Conservation (phyloP, 441 rosid genomes). For the Gossypium davidsonii region DNA sequence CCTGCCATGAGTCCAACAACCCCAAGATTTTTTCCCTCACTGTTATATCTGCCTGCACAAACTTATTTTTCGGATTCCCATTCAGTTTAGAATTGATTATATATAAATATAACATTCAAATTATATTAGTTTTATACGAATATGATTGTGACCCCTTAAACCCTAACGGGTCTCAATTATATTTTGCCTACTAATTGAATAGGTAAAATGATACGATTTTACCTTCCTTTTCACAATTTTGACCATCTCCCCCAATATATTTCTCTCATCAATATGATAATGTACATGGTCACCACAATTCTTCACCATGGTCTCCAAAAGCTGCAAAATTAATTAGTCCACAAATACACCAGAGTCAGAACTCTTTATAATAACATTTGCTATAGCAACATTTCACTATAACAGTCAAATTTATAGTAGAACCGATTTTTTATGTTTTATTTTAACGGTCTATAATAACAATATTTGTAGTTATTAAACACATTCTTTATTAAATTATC, state of each 20-base stretch:
- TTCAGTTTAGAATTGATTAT: too few relatives aligned
- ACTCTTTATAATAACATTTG: too few relatives aligned
- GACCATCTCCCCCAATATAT: slow-evolving; percentile 78
- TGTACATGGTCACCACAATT: slow-evolving; percentile 91
- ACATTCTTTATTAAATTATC: too few relatives aligned
- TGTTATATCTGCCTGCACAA: slow-evolving; percentile 70
- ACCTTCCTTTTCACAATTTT: slow-evolving; percentile 92
- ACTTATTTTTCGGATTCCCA: background rate
- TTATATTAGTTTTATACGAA: too few relatives aligned
- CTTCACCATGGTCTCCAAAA: slow-evolving; percentile 91
- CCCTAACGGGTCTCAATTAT: background rate
- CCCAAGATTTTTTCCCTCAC: slow-evolving; percentile 82
- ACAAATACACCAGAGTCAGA: background rate
- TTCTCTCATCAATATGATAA: slow-evolving; percentile 81
- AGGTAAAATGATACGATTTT: background rate
- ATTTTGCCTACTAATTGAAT: background rate
- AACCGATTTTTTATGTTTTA: too few relatives aligned
- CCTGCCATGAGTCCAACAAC: slow-evolving; percentile 92
- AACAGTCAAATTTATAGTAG: too few relatives aligned
- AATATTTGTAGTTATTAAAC: too few relatives aligned
- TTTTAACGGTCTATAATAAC: too few relatives aligned
- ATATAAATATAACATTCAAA: too few relatives aligned
- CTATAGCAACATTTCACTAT: too few relatives aligned
- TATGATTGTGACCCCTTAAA: background rate
- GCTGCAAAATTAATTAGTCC: slow-evolving; percentile 33